A percentile compares a stretch with the other conserved stretches of the same genome.
Conservation (phyloP, 208 protist species). For the Strigomonas culicis region DNA sequence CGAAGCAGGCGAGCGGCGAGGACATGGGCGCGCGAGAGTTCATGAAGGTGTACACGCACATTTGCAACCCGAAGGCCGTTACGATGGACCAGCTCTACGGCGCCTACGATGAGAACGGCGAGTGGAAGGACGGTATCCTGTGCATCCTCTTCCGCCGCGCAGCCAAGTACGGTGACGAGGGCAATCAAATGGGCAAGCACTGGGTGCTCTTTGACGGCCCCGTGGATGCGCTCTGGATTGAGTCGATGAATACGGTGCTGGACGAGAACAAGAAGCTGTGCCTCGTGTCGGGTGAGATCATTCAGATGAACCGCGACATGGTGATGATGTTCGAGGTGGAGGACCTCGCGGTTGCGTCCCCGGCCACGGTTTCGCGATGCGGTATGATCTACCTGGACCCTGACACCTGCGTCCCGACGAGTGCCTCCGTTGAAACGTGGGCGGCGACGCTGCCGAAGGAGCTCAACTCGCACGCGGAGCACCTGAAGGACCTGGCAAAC, state of each 20-base stretch:
- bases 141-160: conserved; percentile 92
- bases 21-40: conserved; percentile 66
- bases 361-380: conserved; percentile 97
- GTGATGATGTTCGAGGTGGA: conserved; percentile 98
- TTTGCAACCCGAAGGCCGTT: conserved; percentile 97
- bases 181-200: conserved; percentile 86
- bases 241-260: conserved; percentile 96
- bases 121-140: conserved; percentile 97
- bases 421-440: conserved; percentile 85
- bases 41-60: conserved; percentile 91
- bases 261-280: conserved; percentile 97
- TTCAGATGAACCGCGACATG: conserved; percentile 94
- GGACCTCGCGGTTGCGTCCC: conserved; percentile 95
- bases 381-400: conserved; percentile 99
- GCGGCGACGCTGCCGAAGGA: conserved; percentile 60
- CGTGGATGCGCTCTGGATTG: conserved; percentile 96
- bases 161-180: conserved; percentile 85
- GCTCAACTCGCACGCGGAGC: conserved; percentile 67
- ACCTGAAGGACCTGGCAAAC: conserved; percentile 55
- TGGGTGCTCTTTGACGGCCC: conserved; percentile 98
- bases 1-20: conserved; percentile 64
- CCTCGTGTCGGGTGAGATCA: conserved; percentile 94
- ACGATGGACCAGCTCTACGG: conserved; percentile 98
- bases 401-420: conserved; percentile 76
- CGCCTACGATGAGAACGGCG: conserved; percentile 95